Evolutionary conservation across 495 filamentous ascomycete species (phyloP).

Genomic region (Elasticomyces elasticus): DNA sequence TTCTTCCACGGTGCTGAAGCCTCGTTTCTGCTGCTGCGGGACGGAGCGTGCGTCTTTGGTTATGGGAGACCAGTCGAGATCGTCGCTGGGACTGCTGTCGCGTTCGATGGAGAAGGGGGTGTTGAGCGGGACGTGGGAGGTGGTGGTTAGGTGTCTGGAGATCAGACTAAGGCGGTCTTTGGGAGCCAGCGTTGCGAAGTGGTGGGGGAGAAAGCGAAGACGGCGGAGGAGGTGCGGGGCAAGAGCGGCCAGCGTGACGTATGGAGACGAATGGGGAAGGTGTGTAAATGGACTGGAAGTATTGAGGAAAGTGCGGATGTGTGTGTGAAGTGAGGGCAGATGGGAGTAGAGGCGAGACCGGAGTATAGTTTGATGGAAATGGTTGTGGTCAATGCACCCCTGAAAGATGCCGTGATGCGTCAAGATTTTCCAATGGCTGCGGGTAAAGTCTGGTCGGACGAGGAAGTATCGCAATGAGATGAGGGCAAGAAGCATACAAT

Average conservation of each 20-base stretch:
- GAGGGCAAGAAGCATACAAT: no score
- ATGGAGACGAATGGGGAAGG: neutral
- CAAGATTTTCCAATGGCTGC: neutral
- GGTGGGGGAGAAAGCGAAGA: conserved; percentile 3
- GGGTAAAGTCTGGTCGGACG: conserved; percentile 1
- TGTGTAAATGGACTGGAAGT: neutral
- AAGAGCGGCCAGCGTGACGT: conserved; percentile 16
- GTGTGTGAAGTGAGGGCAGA: no score
- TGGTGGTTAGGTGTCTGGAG: conserved; percentile 63
- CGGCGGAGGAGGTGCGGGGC: conserved; percentile 9
- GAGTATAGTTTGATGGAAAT: neutral
- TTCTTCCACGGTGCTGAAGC: conserved; percentile 23
- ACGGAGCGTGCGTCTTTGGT: conserved; percentile 26
- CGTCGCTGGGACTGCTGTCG: conserved; percentile 44
- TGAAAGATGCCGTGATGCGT: neutral
- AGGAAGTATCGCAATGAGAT: no score
- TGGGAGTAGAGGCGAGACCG: no score
- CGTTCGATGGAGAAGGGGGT: conserved; percentile 60
- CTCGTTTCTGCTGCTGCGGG: conserved; percentile 9
- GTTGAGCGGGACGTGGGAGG: conserved; percentile 50
- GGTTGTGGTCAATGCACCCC: neutral
- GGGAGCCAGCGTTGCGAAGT: conserved; percentile 15
- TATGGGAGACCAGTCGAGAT: conserved; percentile 47
- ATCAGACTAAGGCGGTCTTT: conserved; percentile 61
- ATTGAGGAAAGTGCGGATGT: no score